Evolutionary conservation across 257 asterid genomes (phyloP).

Genomic region (Capsicum chinense): DNA sequence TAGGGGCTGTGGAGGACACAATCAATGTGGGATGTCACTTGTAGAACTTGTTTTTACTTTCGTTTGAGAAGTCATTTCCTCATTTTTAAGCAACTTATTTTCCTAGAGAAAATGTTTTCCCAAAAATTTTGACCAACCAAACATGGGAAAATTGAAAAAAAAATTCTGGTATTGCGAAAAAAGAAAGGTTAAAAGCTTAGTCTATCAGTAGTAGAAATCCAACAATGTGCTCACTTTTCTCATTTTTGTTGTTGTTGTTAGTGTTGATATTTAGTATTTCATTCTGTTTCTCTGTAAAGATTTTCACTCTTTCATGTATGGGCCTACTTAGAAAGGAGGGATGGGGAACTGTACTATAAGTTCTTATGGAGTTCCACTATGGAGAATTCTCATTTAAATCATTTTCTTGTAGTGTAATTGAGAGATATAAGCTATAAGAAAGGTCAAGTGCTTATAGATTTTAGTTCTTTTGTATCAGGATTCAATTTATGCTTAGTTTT

Average conservation of each 20-base stretch:
- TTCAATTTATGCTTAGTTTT: not conserved
- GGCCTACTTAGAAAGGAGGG: not conserved
- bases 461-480: not conserved
- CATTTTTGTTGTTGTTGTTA: not conserved
- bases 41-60: too few species aligned
- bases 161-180: too few species aligned
- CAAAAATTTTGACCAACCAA: too few species aligned
- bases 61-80: too few species aligned
- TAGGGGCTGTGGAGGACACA: too few species aligned
- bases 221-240: not conserved
- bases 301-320: not conserved
- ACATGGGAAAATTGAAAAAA: too few species aligned
- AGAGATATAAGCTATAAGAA: not conserved
- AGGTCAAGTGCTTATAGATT: not conserved
- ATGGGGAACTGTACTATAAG: not conserved
- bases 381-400: constrained; percentile 6
- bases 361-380: not conserved
- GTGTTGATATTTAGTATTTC: not conserved
- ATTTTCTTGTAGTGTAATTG: not conserved
- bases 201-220: constrained; percentile 3
- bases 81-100: too few species aligned
- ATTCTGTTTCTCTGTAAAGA: not conserved
- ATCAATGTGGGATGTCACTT: too few species aligned
- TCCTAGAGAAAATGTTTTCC: not conserved
- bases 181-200: not conserved